phyloP scores from a whole-genome alignment of 805 yeast species.

The Geotrichum ghanense region DNA sequence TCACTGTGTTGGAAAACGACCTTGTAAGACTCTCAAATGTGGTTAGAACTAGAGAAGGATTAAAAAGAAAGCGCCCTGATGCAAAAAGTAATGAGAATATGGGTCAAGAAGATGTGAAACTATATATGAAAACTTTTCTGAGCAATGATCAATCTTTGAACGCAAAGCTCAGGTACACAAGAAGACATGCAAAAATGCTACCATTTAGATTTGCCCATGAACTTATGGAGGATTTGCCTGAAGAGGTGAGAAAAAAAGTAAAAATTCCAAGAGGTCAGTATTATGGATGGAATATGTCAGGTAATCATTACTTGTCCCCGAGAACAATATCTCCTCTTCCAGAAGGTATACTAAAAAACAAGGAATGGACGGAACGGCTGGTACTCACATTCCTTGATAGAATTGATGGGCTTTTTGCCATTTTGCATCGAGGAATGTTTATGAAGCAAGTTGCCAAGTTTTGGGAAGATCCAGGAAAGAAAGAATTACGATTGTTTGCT shows the following conservation, averaged over 20 bases:
- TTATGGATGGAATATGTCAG: constrained; percentile 59
- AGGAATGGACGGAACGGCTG: constrained; percentile 18
- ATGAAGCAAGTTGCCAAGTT: constrained; percentile 34
- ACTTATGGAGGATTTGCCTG: constrained; percentile 10
- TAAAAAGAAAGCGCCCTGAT: not conserved
- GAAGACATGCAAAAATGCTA: constrained; percentile 11
- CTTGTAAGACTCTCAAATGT: not conserved
- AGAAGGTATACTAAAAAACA: constrained; percentile 7
- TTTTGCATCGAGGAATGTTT: constrained; percentile 44
- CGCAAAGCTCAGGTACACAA: constrained; percentile 11
- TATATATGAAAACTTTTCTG: not conserved
- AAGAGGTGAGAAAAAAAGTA: constrained; percentile 14
- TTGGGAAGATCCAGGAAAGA: constrained; percentile 17
- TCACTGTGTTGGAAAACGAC: not conserved
- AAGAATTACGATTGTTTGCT: constrained; percentile 31
- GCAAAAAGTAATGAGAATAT: not conserved
- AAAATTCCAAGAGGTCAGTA: constrained; percentile 45
- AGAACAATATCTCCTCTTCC: constrained; percentile 19
- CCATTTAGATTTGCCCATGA: constrained; percentile 13
- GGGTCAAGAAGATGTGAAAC: not conserved
- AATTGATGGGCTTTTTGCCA: constrained; percentile 41
- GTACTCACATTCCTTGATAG: constrained; percentile 34
- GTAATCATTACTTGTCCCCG: constrained; percentile 35
- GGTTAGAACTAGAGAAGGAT: not conserved
- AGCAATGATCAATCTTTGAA: constrained; percentile 1